Conservation (phyloP, 805 yeast species). For the Metschnikowia peoriensis region DNA sequence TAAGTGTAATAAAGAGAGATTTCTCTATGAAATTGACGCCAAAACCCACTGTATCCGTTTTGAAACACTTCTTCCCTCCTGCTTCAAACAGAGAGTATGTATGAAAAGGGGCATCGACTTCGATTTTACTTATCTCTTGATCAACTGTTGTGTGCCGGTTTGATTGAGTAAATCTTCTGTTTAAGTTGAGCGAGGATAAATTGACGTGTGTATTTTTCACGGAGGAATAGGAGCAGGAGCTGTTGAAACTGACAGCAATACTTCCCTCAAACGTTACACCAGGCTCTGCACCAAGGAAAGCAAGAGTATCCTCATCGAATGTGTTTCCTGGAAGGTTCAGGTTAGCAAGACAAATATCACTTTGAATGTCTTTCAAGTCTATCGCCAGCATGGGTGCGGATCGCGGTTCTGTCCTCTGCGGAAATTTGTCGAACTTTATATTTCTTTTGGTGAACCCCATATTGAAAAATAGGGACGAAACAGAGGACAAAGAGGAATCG, state of each 20-base stretch:
- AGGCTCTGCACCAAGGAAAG: slow-evolving; percentile 32
- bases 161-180: slow-evolving; percentile 34
- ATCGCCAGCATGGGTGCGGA: slow-evolving; percentile 16
- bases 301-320: slow-evolving; percentile 21
- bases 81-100: slow-evolving; percentile 19
- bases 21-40: slow-evolving; percentile 71
- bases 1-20: slow-evolving; percentile 73
- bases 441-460: slow-evolving; percentile 34
- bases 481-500: slow-evolving; percentile 34
- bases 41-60: slow-evolving; percentile 71
- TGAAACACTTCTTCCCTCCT: slow-evolving; percentile 37
- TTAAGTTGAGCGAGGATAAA: slow-evolving; percentile 34
- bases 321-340: slow-evolving; percentile 5
- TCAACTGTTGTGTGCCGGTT: slow-evolving; percentile 27
- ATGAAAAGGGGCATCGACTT: slow-evolving; percentile 36
- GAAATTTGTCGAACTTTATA: slow-evolving; percentile 23
- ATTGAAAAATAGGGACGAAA: slow-evolving; percentile 30
- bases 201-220: slow-evolving; percentile 28
- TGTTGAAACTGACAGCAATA: slow-evolving; percentile 41
- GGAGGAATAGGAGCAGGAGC: slow-evolving; percentile 39
- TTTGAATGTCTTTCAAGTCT: slow-evolving; percentile 31
- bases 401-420: slow-evolving; percentile 7
- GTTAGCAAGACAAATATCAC: slow-evolving; percentile 24
- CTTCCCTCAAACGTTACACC: slow-evolving; percentile 41
- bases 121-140: slow-evolving; percentile 33